These are phyloP conservation scores for Pseudocercospora pini-densiflorae DNA, from an alignment of 2,329 filamentous ascomycete genomes.

Conservation along the genomic window DNA sequence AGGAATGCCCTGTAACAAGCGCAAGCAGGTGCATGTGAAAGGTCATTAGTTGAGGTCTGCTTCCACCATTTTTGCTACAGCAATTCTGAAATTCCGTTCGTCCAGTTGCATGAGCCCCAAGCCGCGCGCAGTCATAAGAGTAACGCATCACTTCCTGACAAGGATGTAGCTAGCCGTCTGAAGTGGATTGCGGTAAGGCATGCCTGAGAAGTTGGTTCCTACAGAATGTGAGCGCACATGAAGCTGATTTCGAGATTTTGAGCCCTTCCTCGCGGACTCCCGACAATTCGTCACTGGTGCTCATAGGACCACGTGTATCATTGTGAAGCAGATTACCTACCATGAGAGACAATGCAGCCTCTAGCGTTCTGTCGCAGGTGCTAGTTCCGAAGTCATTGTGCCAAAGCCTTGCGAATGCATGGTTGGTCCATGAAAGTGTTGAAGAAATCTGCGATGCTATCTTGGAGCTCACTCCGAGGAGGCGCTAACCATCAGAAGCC, in stretches of 20 bases:
- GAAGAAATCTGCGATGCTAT: neutral
- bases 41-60: neutral
- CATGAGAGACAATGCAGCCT: neutral
- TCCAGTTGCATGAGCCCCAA: neutral
- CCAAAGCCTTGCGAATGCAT: neutral
- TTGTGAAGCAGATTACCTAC: neutral
- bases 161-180: neutral
- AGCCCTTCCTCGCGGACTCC: too few relatives aligned
- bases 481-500: neutral
- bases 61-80: neutral
- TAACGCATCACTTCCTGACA: neutral
- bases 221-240: neutral
- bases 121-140: neutral
- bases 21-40: neutral
- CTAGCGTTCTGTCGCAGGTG: neutral
- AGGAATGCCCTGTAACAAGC: neutral
- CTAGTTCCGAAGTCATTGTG: neutral
- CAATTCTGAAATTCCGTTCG: neutral
- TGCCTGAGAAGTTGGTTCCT: neutral
- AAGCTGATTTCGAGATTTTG: neutral
- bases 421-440: neutral
- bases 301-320: neutral
- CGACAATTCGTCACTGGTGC: neutral
- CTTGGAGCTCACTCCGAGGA: neutral
- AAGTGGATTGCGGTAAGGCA: neutral